phyloP scores from a whole-genome alignment of 208 protist genomes.

The Trichomonas tenax region DNA sequence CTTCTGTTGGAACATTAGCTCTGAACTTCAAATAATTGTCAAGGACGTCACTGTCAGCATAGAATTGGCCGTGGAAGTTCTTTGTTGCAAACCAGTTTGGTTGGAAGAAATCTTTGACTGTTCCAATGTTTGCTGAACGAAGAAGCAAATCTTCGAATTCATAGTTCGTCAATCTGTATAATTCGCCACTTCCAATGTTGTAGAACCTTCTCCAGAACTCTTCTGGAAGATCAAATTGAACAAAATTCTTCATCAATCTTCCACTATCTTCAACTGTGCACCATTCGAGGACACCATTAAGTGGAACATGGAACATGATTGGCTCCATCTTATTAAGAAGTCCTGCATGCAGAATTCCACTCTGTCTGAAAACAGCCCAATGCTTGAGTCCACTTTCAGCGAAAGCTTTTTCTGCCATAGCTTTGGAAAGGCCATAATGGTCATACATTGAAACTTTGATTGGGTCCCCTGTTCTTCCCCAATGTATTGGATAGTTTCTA shows the following conservation, averaged over 20 bases:
- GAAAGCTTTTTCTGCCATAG: neutral
- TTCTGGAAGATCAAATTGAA: neutral
- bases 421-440: neutral
- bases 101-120: neutral
- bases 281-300: neutral
- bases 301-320: neutral
- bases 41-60: neutral
- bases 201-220: neutral
- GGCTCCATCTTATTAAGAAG: neutral
- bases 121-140: neutral
- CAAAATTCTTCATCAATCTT: neutral
- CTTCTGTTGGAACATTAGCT: neutral
- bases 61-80: constrained; percentile 2
- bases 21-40: neutral
- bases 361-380: neutral
- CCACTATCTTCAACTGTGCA: neutral
- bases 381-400: neutral
- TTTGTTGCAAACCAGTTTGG: neutral
- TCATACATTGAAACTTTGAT: neutral
- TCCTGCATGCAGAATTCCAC: neutral
- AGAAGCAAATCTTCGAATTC: neutral
- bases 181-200: neutral
- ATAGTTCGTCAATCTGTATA: neutral
- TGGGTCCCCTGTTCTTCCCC: neutral
- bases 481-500: neutral